These are phyloP conservation scores for Ogataea hybrid DNA, from an alignment of 1,139 yeast species.

Conservation along the genomic window DNA sequence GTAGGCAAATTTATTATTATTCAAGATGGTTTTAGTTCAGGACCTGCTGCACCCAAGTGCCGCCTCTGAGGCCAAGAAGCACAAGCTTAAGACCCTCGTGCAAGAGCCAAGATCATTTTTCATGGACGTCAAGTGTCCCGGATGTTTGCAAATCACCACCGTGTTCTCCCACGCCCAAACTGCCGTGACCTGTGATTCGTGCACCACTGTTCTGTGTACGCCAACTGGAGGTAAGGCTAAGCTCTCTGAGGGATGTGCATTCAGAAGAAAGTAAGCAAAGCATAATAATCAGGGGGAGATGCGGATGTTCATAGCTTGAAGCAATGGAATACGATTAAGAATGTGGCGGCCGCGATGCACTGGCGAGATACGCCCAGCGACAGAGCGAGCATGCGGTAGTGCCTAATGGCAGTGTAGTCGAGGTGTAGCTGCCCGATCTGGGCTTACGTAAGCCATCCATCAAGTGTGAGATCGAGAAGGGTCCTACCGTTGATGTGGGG, in stretches of 20 bases:
- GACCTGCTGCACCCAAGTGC: slow-evolving; percentile 97
- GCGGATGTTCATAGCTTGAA: slow-evolving; percentile 10
- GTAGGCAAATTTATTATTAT: slow-evolving; percentile 9
- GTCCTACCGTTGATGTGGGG: no score
- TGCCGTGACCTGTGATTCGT: slow-evolving; percentile 98
- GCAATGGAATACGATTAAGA: slow-evolving; percentile 11
- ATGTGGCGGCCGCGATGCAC: neutral
- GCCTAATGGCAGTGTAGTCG: no score
- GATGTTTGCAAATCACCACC: slow-evolving; percentile 98
- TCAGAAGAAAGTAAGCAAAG: slow-evolving; percentile 87
- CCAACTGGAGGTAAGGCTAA: slow-evolving; percentile 99
- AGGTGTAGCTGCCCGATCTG: no score
- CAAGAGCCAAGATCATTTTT: slow-evolving; percentile 98
- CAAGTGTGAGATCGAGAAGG: no score
- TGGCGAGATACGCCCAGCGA: neutral
- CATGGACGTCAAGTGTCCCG: slow-evolving; percentile 99
- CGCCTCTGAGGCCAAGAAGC: slow-evolving; percentile 93
- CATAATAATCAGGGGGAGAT: slow-evolving; percentile 9
- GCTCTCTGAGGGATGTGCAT: slow-evolving; percentile 98
- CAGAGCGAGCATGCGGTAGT: neutral
- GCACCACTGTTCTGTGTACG: slow-evolving; percentile 97
- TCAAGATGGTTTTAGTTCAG: slow-evolving; percentile 81
- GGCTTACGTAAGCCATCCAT: no score
- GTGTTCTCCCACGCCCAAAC: slow-evolving; percentile 99
- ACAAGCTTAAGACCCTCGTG: slow-evolving; percentile 96